Conservation (phyloP, 805 yeast genomes). For the Teunomyces barrocoloradensis region DNA sequence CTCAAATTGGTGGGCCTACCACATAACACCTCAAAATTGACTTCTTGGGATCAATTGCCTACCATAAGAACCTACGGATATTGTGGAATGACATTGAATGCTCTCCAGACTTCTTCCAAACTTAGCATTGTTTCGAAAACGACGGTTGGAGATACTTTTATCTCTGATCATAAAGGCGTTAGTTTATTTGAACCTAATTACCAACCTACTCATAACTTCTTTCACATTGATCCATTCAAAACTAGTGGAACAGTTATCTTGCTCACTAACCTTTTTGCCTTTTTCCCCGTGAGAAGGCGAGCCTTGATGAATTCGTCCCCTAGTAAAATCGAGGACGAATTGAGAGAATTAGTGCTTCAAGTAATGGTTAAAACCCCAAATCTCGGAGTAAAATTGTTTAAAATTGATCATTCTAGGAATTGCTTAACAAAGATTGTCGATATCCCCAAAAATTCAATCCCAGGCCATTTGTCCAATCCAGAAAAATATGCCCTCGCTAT, state of each 20-base stretch:
- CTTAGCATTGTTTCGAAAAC: constrained; percentile 47
- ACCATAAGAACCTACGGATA: constrained; percentile 5
- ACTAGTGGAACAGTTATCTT: constrained; percentile 38
- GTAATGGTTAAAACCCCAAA: constrained; percentile 23
- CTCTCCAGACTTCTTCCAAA: constrained; percentile 23
- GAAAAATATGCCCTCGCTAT: constrained; percentile 1
- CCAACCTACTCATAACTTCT: not conserved
- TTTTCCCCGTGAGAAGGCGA: constrained; percentile 42
- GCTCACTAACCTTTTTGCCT: constrained; percentile 40
- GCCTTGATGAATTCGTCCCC: constrained; percentile 19
- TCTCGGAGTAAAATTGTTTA: constrained; percentile 14
- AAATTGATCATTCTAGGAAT: constrained; percentile 2
- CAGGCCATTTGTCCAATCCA: constrained; percentile 10
- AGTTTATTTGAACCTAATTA: not conserved
- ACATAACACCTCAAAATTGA: constrained; percentile 24
- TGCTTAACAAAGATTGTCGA: not conserved
- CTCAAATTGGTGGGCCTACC: constrained; percentile 45
- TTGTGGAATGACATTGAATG: constrained; percentile 12
- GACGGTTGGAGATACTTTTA: constrained; percentile 14
- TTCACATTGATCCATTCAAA: constrained; percentile 5
- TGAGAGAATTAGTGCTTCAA: constrained; percentile 29
- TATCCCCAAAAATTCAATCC: constrained; percentile 8
- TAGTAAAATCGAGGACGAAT: constrained; percentile 18
- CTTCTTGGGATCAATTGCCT: not conserved
- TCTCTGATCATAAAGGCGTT: not conserved